These are phyloP conservation scores for Trametes punicea DNA, from an alignment of 768 basidiomycete genomes.

Conservation along the genomic window DNA sequence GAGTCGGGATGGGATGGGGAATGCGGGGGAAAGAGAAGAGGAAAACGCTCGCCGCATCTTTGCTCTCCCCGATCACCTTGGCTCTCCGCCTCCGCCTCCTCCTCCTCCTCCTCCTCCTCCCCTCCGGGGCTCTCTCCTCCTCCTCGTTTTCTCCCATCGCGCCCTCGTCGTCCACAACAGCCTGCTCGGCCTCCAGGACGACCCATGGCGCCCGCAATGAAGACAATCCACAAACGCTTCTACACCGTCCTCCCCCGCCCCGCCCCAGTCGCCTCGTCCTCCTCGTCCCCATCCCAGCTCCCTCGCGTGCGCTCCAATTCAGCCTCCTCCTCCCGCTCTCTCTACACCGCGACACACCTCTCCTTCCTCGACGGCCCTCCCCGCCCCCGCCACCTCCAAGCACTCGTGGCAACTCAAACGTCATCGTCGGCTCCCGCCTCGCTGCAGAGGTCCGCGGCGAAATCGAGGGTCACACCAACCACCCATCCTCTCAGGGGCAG, in stretches of 20 bases:
- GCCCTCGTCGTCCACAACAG: not conserved
- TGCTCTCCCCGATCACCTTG: slow-evolving; percentile 12
- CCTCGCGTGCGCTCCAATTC: slow-evolving; percentile 45
- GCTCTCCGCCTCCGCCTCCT: not conserved
- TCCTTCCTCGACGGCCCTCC: slow-evolving; percentile 41
- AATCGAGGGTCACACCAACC: slow-evolving; percentile 34
- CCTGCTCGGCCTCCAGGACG: not conserved
- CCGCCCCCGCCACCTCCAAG: slow-evolving; percentile 38
- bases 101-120: not conserved
- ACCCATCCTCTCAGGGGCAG: slow-evolving; percentile 34
- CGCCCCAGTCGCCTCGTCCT: slow-evolving; percentile 22
- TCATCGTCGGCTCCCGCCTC: slow-evolving; percentile 41
- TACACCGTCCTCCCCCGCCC: slow-evolving; percentile 42
- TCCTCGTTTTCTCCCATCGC: not conserved
- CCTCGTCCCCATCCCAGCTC: slow-evolving; percentile 30
- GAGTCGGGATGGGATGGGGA: slow-evolving; percentile 6
- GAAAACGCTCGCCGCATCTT: not conserved
- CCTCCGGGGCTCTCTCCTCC: not conserved
- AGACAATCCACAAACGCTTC: slow-evolving; percentile 42
- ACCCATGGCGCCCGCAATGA: slow-evolving; percentile 10
- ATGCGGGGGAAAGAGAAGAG: not conserved
- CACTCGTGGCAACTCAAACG: slow-evolving; percentile 38
- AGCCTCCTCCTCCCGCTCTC: slow-evolving; percentile 36
- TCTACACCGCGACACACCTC: slow-evolving; percentile 39
- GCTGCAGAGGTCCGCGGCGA: slow-evolving; percentile 47